Evolutionary conservation across 2,329 filamentous ascomycete genomes (phyloP), one percentile per base, ranked within the genome.

Genomic region (Pestalotiopsis sp.): DNA sequence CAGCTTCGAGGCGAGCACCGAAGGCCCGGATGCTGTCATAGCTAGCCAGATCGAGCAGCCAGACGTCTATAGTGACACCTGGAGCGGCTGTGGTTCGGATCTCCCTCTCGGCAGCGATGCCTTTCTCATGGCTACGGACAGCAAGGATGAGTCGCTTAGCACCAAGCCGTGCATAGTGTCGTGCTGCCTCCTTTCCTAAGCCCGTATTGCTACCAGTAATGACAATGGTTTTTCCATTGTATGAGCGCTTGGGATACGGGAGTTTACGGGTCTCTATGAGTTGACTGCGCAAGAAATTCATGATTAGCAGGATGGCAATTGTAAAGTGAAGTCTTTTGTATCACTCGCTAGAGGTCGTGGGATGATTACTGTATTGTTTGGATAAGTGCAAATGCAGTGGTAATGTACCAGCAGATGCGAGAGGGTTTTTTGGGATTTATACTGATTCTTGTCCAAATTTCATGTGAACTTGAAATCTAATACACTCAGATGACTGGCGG

Each of bases 11-110:
- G 2, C 80, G 78, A 1, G 66, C 72, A 3, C 78, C 81, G 69
- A 90, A 88, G 1, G 74, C 76, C 65, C 78, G 75, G 49, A 88
- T 80, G 40, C 81, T 85, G 3, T 81, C 80, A 71, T 85, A 86
- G 20, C 78, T 82, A 14, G 72, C 73, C 71, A 88, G 80, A 72
- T 89, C 86, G 4, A 89, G 72, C 12, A 78, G 66, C 85, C 85
- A 89, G 13, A 87, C 84, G 58, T 87, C 78, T 40, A 86, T 75
- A 3, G 68, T 73, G n/a, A 67, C 75, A 52, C 36, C 69, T 63
- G 68, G 64, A 27, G 59, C 71, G 13, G 78, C 76, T 23, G 76
- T 73, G 1, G 69, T 67, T 38, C 76, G 75, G 59, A 86, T 81
- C 52, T 78, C 76, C 2, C 71, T 65, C 23, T 79, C 81, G 60